Base-by-base conservation (phyloP, 805 yeast genomes). In the Jamesozyma piceae region DNA sequence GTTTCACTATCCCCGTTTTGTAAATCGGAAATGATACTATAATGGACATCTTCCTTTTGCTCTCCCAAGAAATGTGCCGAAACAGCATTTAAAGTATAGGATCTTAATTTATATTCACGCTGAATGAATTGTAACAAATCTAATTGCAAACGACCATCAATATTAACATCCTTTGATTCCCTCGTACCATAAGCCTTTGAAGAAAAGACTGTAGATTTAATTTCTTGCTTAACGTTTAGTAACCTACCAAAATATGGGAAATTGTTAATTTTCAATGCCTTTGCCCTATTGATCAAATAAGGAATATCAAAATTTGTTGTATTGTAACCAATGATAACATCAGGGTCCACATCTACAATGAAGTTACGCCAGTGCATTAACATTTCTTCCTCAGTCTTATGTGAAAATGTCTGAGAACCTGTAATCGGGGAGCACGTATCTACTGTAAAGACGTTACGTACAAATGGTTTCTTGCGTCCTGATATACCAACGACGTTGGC, bases 41-140 rank as follows among this genome's bases (percentile, higher is more conserved):
- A 96, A 48, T 89, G 97, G 10, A 92, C 99, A 58, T 92, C 99
- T 66, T 92, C 99, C 56, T 92, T 92, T 55, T 92, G 98, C 57
- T 94, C 98, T 22, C 85, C 86, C 52, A 92, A 62, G 57, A 94
- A 92, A 55, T 87, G 87, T 0, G 97, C 94, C 4, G 95, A 85
- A 0, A 92, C 99, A 0, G 97, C 84, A 63, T 92, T 92, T 62
- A 92, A 71, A 0, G 98, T 89, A 64, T 92, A 92, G 2, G 96
- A 84, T 63, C 99, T 77, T 53, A 92, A 71, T 61, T 92, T 94
- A 65, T 87, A 88, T 60, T 92, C 99, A 60, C 98, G 78, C 62
- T 89, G 96, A 48, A 87, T 77, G 58, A 88, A 89, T 54, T 90
- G 97, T 32, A 92, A 72, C 59, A 92, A 68, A 69, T 92, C 99